A percentile compares a stretch with the other conserved stretches of the same genome.
Conservation (phyloP, 306 rosid genomes). For the Lupinus albus region DNA sequence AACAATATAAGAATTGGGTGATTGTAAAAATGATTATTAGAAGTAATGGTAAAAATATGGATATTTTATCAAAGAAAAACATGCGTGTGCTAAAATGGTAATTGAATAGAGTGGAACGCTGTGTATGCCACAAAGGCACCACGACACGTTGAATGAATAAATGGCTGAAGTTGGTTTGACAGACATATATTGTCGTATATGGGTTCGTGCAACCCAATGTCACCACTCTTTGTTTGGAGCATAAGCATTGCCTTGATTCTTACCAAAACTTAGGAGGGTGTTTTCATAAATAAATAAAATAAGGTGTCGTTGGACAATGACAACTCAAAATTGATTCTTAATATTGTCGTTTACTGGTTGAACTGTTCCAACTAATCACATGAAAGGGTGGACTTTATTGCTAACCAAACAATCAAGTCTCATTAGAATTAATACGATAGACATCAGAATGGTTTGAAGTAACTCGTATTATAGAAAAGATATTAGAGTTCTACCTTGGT, state of each 20-base stretch:
- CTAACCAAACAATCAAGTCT: constrained; percentile 23
- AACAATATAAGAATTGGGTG: not conserved
- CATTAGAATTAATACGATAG: too few species aligned
- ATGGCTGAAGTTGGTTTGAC: constrained; percentile 44
- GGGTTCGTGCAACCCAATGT: constrained; percentile 35
- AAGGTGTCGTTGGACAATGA: constrained; percentile 52
- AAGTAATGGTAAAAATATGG: not conserved
- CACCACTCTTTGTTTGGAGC: constrained; percentile 45
- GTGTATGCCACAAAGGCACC: not conserved
- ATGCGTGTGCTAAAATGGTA: not conserved
- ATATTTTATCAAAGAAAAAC: not conserved
- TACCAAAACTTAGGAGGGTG: too few species aligned
- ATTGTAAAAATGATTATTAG: not conserved
- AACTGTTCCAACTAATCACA: not conserved
- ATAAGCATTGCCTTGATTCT: not conserved
- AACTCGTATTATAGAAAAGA: too few species aligned
- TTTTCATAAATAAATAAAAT: too few species aligned
- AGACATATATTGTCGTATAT: constrained; percentile 53
- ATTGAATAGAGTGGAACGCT: too few species aligned
- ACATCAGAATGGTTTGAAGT: too few species aligned
- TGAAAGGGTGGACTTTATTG: not conserved
- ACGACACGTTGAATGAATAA: not conserved
- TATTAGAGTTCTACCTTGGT: too few species aligned
- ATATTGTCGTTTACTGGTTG: constrained; percentile 50
- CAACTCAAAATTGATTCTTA: constrained; percentile 55